A percentile compares a stretch with the other conserved stretches of the same genome.
Conservation (phyloP, 352 stramenopile species). For the Globisporangium cystogenes region DNA sequence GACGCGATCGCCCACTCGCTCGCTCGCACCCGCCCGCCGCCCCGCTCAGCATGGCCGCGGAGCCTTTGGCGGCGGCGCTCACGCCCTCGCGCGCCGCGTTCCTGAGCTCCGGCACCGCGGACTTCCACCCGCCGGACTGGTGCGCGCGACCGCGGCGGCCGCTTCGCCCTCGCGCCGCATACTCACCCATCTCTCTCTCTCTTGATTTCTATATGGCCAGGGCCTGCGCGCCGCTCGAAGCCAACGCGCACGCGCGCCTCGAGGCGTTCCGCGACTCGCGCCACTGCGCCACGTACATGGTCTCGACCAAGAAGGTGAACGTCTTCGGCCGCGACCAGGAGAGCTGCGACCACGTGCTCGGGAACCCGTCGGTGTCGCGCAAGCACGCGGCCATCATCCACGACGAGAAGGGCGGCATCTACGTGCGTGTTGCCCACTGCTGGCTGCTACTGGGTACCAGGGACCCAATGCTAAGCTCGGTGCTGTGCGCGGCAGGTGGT, state of each 20-base stretch:
- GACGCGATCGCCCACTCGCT: too few species aligned
- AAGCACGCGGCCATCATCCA: constrained; percentile 87
- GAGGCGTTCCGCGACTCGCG: constrained; percentile 72
- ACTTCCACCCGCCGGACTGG: constrained; percentile 78
- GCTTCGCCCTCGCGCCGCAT: not conserved
- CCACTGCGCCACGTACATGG: constrained; percentile 83
- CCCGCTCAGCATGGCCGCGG: constrained; percentile 2
- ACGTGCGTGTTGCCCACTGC: constrained; percentile 36
- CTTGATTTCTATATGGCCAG: constrained; percentile 16
- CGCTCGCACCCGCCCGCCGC: not conserved
- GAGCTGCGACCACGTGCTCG: constrained; percentile 81
- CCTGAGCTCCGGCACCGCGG: constrained; percentile 66
- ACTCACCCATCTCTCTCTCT: too few species aligned
- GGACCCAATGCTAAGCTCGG: not conserved
- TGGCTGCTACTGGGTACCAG: too few species aligned
- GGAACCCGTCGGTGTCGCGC: constrained; percentile 81
- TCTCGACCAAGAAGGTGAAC: constrained; percentile 77
- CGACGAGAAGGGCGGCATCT: constrained; percentile 73
- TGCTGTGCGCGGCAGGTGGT: constrained; percentile 45
- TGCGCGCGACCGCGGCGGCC: constrained; percentile 10
- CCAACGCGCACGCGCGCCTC: constrained; percentile 61
- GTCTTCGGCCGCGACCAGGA: constrained; percentile 84
- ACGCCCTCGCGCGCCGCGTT: constrained; percentile 66
- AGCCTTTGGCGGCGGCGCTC: constrained; percentile 29
- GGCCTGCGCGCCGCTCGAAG: constrained; percentile 58